phyloP scores from a whole-genome alignment of 495 filamentous ascomycete species.

The Thozetella sp. region DNA sequence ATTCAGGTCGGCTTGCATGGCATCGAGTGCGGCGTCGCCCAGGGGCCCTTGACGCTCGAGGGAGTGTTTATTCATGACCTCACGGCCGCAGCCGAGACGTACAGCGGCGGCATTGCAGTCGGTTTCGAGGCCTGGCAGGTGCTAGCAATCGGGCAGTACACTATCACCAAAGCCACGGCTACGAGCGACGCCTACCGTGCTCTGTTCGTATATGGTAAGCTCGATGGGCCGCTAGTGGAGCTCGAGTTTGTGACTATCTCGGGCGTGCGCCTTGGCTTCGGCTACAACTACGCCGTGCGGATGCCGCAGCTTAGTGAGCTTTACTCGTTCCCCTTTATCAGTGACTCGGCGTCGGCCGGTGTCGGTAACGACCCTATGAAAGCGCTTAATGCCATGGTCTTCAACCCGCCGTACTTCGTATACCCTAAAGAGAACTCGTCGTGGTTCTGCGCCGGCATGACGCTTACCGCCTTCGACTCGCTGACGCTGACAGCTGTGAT shows the following conservation, averaged over 20 bases:
- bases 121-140: constrained; percentile 36
- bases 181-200: constrained; percentile 22
- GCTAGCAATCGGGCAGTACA: constrained; percentile 39
- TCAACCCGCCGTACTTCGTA: too few species aligned
- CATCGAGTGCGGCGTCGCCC: constrained; percentile 31
- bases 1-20: constrained; percentile 32
- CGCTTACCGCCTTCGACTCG: too few species aligned
- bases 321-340: too few species aligned
- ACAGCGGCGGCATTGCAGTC: constrained; percentile 38
- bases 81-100: constrained; percentile 17
- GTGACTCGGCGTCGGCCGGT: too few species aligned
- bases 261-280: constrained; percentile 41
- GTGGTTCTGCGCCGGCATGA: too few species aligned
- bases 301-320: constrained; percentile 33
- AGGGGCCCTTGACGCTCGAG: constrained; percentile 35
- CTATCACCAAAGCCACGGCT: constrained; percentile 1
- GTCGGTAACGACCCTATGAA: too few species aligned
- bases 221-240: constrained; percentile 44
- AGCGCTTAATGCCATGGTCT: too few species aligned
- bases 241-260: constrained; percentile 42
- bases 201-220: constrained; percentile 36
- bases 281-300: constrained; percentile 39
- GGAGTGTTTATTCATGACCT: constrained; percentile 35
- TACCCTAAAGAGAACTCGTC: too few species aligned
- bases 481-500: too few species aligned